These are phyloP conservation scores for Colletotrichum spaethianum DNA, from an alignment of 2,329 filamentous ascomycete genomes.

Conservation along the genomic window DNA sequence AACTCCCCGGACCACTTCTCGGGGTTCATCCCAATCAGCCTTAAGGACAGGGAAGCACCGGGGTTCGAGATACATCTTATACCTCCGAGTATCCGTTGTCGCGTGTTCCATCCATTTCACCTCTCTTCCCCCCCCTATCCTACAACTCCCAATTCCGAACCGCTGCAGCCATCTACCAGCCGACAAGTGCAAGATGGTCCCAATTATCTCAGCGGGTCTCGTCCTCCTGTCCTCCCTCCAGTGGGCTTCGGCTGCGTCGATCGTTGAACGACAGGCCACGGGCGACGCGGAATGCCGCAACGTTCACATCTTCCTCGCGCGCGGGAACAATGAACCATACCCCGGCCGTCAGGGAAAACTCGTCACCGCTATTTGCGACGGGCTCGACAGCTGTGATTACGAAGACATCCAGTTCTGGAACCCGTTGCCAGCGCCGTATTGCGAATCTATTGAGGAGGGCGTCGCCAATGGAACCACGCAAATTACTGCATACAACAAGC, in stretches of 20 bases:
- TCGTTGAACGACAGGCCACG: slow-evolving; percentile 24
- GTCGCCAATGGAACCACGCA: slow-evolving; percentile 52
- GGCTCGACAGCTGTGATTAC: slow-evolving; percentile 49
- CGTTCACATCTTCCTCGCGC: slow-evolving; percentile 50
- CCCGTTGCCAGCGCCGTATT: slow-evolving; percentile 50
- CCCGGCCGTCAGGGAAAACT: slow-evolving; percentile 49
- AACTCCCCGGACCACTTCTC: background rate
- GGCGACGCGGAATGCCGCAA: slow-evolving; percentile 44
- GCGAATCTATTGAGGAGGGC: slow-evolving; percentile 54
- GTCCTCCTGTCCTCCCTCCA: slow-evolving; percentile 8
- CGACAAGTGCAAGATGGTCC: slow-evolving; percentile 17
- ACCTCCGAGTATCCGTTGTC: background rate
- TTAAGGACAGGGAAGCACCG: background rate
- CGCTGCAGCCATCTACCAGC: slow-evolving; percentile 1
- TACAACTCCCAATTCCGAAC: background rate
- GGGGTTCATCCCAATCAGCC: background rate
- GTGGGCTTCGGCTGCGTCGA: slow-evolving; percentile 23
- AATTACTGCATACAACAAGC: slow-evolving; percentile 56
- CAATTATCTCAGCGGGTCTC: slow-evolving; percentile 29
- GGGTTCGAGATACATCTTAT: background rate
- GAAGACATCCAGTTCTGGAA: slow-evolving; percentile 52
- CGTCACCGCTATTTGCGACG: slow-evolving; percentile 47
- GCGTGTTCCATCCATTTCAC: background rate
- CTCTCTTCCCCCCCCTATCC: background rate
- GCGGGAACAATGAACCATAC: slow-evolving; percentile 50